Conservation (phyloP, 2,329 filamentous ascomycete genomes). For the Cryphonectria naterciae region DNA sequence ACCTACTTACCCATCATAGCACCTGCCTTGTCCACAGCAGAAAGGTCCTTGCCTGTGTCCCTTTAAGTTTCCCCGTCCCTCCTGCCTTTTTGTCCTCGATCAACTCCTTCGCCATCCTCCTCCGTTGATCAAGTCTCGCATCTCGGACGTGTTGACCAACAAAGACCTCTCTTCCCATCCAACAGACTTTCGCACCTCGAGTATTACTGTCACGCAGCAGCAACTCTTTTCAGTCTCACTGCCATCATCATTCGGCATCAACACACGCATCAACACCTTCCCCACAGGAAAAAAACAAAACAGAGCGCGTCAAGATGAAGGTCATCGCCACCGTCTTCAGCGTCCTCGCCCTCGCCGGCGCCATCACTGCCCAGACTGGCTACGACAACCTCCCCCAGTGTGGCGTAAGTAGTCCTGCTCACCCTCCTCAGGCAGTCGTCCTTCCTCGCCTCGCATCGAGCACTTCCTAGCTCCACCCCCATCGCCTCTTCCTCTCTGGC, state of each 20-base stretch:
- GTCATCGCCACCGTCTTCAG: slow-evolving; percentile 45
- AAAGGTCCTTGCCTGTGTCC: slow-evolving; percentile 12
- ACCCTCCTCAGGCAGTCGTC: slow-evolving; percentile 1
- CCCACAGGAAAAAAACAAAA: not conserved
- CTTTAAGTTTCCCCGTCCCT: slow-evolving; percentile 24
- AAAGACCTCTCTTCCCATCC: slow-evolving; percentile 7
- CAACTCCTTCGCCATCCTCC: slow-evolving; percentile 8
- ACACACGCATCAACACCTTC: slow-evolving; percentile 9
- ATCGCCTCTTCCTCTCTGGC: not conserved
- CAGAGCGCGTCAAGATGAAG: slow-evolving; percentile 54
- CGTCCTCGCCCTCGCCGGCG: slow-evolving; percentile 46
- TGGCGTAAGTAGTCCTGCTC: slow-evolving; percentile 50
- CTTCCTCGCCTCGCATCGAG: slow-evolving; percentile 22
- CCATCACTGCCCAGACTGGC: slow-evolving; percentile 46
- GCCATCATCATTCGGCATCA: slow-evolving; percentile 24
- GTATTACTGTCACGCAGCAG: slow-evolving; percentile 25
- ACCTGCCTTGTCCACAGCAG: slow-evolving; percentile 3
- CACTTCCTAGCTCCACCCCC: slow-evolving; percentile 3
- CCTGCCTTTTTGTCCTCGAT: not conserved
- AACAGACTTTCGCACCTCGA: slow-evolving; percentile 19
- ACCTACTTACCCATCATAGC: not conserved
- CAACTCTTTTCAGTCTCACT: slow-evolving; percentile 18
- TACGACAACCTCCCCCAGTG: slow-evolving; percentile 50
- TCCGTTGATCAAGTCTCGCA: slow-evolving; percentile 20
- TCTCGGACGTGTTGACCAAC: slow-evolving; percentile 22